Evolutionary conservation across 2,329 filamentous ascomycete species (phyloP), one percentile per base, ranked within the genome.

Genomic region (Fusarium illudens): DNA sequence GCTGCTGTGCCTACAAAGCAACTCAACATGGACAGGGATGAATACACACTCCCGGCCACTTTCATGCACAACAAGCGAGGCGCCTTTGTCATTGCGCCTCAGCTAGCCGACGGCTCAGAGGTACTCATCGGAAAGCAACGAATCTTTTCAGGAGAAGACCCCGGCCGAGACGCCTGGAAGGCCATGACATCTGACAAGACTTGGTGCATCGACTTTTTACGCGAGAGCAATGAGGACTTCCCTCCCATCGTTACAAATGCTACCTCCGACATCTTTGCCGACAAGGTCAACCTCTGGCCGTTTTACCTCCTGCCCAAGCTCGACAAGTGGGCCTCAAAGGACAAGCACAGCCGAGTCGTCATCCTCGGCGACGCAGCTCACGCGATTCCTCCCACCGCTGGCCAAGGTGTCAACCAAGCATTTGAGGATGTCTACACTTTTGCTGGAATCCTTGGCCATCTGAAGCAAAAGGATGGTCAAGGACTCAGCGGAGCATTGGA

Each of bases 71-170:
- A 73, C 4, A 72, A 75, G 27, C 72, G 75, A 12, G 84, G 84
- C 0, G 83, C 81, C 0, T 86, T 87, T 61, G 76, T 86, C 7
- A 80, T 86, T 15, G 83, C 82, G 0, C 84, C 83, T 0, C 85
- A 87, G 60, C 71, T 79, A 15, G 60, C 68, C 0, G 81, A 86
- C 65, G 84, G 84, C 1, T 83, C 81, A 0, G 84, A 86, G 57
- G 74, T 83, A 1, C 71, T 87, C 0, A 79, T 85, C 13, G 84
- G 84, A 2, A 81, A 79, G 48, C 83, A 85, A 60, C 76, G 76
- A 19, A 75, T 73, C 4, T 74, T 80, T 42, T 55, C 39, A 0
- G 63, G 71, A 0, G 66, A 76, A 1, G 78, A 81, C 39, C 74
- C 78, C 6, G 79, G 80, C 17, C 76, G 78, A 1, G 75, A 75